phyloP scores from a whole-genome alignment of 2,329 filamentous ascomycete genomes.

The Fusarium napiforme region DNA sequence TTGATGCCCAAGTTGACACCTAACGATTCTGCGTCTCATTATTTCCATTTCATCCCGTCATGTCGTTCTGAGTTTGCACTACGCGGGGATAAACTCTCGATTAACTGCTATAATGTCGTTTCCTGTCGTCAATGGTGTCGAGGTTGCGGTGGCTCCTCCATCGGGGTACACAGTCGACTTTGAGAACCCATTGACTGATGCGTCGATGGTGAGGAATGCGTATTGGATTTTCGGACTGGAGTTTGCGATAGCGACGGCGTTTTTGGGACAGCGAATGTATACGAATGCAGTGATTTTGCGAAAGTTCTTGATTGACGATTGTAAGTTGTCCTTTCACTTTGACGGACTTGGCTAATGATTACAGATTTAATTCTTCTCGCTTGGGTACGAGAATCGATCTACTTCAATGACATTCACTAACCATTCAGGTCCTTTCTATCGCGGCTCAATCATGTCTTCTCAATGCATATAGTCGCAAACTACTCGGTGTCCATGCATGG shows the following conservation, averaged over 20 bases:
- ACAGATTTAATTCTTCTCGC: constrained; percentile 7
- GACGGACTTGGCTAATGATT: background rate
- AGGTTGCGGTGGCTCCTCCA: constrained; percentile 7
- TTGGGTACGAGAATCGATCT: background rate
- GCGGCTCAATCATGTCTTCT: constrained; percentile 22
- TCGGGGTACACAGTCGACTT: constrained; percentile 3
- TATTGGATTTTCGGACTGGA: constrained; percentile 16
- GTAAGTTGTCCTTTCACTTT: background rate
- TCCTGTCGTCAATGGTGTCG: constrained; percentile 4
- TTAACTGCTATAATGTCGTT: background rate
- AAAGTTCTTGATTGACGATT: constrained; percentile 10
- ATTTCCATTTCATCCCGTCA: background rate
- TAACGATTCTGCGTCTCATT: background rate
- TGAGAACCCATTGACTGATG: background rate
- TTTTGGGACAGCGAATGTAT: constrained; percentile 16
- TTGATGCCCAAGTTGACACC: constrained; percentile 3
- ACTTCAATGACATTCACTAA: fast-evolving
- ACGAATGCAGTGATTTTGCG: constrained; percentile 10
- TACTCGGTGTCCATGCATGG: constrained; percentile 16
- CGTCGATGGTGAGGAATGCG: constrained; percentile 10
- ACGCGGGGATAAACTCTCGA: background rate
- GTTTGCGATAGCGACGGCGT: constrained; percentile 8
- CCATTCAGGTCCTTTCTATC: background rate
- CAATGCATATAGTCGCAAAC: background rate
- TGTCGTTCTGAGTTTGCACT: background rate